These are phyloP conservation scores for Termitomyces sp. DNA, from an alignment of 1,284 basidiomycete genomes.

Conservation along the genomic window DNA sequence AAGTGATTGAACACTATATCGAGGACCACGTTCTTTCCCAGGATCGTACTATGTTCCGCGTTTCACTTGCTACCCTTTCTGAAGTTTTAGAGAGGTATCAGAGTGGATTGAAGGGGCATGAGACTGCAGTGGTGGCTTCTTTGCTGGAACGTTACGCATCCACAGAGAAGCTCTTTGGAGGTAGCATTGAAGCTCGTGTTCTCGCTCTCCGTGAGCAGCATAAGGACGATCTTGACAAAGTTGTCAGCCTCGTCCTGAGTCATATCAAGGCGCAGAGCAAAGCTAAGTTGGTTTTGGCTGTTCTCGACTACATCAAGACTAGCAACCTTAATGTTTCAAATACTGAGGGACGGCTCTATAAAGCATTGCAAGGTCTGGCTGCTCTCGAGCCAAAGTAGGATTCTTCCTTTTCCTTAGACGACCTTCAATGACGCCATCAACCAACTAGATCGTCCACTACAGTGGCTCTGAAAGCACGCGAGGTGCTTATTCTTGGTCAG, in stretches of 20 bases:
- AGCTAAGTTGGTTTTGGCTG: conserved; percentile 79
- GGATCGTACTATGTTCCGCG: conserved; percentile 74
- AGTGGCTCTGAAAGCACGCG: conserved; percentile 93
- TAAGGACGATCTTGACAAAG: conserved; percentile 90
- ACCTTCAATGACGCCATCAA: conserved; percentile 6
- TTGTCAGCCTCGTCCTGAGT: conserved; percentile 84
- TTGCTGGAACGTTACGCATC: conserved; percentile 74
- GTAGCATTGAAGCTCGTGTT: conserved; percentile 90
- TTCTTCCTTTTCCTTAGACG: background rate
- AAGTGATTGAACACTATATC: conserved; percentile 80
- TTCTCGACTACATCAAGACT: conserved; percentile 87
- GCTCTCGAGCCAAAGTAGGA: conserved; percentile 80
- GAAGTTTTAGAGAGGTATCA: conserved; percentile 81
- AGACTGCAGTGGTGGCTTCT: conserved; percentile 69
- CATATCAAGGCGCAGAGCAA: conserved; percentile 96
- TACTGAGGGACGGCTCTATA: conserved; percentile 62
- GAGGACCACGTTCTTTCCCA: conserved; percentile 77
- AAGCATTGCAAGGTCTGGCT: conserved; percentile 77
- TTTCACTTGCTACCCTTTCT: conserved; percentile 68
- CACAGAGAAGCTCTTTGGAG: conserved; percentile 90
- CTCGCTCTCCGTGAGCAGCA: conserved; percentile 87
- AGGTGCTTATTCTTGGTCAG: conserved; percentile 93
- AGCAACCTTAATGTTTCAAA: conserved; percentile 71
- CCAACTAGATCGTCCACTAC: conserved; percentile 69
- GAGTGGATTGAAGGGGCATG: conserved; percentile 84